Conservation (phyloP, 176 grass and related monocot species). For the Saccharum officinarum region DNA sequence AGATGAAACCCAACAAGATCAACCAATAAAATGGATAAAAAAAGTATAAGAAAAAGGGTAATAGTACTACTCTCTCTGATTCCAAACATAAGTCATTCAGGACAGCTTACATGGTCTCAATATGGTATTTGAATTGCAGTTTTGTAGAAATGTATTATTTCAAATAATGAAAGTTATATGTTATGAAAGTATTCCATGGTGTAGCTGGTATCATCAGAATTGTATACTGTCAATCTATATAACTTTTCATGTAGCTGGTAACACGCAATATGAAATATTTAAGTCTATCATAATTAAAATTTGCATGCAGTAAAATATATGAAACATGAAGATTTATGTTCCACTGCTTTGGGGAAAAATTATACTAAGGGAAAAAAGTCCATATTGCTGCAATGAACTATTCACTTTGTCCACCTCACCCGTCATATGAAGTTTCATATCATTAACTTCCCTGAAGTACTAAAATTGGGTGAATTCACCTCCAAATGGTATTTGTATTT, state of each 20-base stretch:
- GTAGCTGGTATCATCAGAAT: background rate
- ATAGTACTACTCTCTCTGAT: background rate
- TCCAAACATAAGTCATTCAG: background rate
- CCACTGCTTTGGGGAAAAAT: background rate
- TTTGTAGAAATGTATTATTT: background rate
- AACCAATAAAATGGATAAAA: background rate
- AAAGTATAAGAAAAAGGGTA: background rate
- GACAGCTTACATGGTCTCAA: background rate
- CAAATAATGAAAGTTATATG: background rate
- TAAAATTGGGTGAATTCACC: background rate
- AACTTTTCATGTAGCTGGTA: slow-evolving; percentile 1
- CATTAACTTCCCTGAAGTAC: background rate
- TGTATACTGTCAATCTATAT: background rate
- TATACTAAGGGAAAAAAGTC: background rate
- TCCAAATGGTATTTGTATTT: background rate
- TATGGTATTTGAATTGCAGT: background rate
- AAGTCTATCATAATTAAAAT: background rate
- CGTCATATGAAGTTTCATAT: background rate
- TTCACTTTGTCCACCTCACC: background rate
- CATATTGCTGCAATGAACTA: background rate
- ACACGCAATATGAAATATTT: background rate
- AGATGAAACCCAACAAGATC: background rate
- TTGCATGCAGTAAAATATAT: background rate
- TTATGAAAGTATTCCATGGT: background rate
- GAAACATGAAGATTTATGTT: background rate